Percentiles rank a stretch among this genome's conserved stretches.
Evolutionary conservation across 345 rosid genomes (phyloP).

Genomic region (Salix udensis): DNA sequence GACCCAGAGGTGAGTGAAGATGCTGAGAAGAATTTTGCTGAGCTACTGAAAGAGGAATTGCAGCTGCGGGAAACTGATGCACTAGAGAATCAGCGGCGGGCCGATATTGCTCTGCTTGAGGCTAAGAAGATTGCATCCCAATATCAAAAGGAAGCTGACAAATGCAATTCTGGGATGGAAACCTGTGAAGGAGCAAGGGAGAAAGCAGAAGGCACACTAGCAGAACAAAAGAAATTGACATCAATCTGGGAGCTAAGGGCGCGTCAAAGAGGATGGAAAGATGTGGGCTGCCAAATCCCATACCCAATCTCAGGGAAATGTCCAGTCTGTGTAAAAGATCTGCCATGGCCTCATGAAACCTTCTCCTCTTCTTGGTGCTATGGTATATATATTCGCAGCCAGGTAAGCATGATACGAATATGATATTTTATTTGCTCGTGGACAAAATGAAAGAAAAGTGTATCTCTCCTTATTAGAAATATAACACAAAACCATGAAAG

Average conservation of each 20-base stretch:
- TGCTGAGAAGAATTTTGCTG: constrained; percentile 72
- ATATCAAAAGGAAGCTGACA: constrained; percentile 97
- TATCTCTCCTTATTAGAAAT: no score
- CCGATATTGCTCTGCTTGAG: constrained; percentile 74
- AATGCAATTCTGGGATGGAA: constrained; percentile 96
- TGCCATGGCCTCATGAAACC: not conserved
- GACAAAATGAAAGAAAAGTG: no score
- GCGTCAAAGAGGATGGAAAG: constrained; percentile 84
- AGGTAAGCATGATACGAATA: constrained; percentile 3
- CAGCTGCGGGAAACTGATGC: constrained; percentile 77
- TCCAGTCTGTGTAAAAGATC: constrained; percentile 35
- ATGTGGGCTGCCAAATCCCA: constrained; percentile 45
- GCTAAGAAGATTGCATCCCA: constrained; percentile 91
- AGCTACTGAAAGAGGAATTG: constrained; percentile 74
- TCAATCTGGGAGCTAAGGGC: constrained; percentile 79
- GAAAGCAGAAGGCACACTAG: constrained; percentile 65
- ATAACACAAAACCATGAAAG: no score
- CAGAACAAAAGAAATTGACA: constrained; percentile 68
- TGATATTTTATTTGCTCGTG: not conserved
- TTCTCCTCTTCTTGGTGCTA: not conserved
- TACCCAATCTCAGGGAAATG: constrained; percentile 48
- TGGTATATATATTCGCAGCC: not conserved
- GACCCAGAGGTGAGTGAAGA: constrained; percentile 84
- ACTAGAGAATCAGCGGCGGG: constrained; percentile 66
- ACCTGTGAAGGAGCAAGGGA: constrained; percentile 97